Base-by-base conservation (phyloP, 1,139 yeast genomes). In the Arxiozyma telluris region DNA sequence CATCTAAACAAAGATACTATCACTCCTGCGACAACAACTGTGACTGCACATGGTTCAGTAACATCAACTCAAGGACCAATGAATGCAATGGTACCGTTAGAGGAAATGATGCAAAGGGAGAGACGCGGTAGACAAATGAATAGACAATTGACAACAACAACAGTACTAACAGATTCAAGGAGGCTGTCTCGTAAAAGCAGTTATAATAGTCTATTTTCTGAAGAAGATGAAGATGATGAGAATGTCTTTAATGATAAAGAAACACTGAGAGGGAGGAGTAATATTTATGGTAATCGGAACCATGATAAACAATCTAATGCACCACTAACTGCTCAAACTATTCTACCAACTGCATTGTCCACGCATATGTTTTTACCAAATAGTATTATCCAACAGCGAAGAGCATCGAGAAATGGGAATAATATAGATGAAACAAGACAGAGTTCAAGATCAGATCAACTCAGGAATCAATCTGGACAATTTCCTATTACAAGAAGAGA, bases 291-390 rank as follows among this genome's bases (percentile, higher is more conserved):
- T 7, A 38, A 22, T 27, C 15, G 17, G 15, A 22, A 22, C 18
- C 49, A 44, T 4, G 27, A 43, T 22, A 17, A 27, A 45, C 49
- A 73, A 55, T 77, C 81, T 0, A 77, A 76, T 60, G 81, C 81
- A 1, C 81, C 81, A 27, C 74, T 78, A 8, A 75, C 81, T 1
- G 81, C 81, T 0, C 70, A 78, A 1, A 77, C 80, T 0, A 64
- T 78, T 21, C 64, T 78, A 46, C 81, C 82, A 22, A 77, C 80
- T 3, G 82, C 82, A 0, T 64, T 78, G 42, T 71, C 80, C 3
- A 78, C 82, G 1, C 82, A 78, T 60, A 78, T 78, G 80, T 78
- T 78, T 61, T 59, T 77, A 44, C 81, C 82, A 5, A 78, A 78
- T 53, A 62, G 63, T 54, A 58, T 67, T 18, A 64, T 60, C 47